These are phyloP conservation scores for Xylaria sp. DNA, from an alignment of 2,329 filamentous ascomycete genomes.

Conservation along the genomic window DNA sequence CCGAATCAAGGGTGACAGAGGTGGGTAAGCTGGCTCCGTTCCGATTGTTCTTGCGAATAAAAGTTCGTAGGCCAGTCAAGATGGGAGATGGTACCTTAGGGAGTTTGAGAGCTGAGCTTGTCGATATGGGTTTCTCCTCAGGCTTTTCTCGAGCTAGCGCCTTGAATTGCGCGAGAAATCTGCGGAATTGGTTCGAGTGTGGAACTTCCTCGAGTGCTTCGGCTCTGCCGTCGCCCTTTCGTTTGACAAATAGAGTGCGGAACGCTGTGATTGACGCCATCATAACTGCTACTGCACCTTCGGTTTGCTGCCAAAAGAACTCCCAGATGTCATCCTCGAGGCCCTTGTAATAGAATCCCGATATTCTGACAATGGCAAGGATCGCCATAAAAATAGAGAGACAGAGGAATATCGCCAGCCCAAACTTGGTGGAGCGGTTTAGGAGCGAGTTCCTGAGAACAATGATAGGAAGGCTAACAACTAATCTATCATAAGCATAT, in stretches of 20 bases:
- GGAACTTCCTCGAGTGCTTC: too few relatives aligned
- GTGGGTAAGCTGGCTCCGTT: background rate
- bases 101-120: background rate
- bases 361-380: conserved; percentile 35
- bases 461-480: conserved; percentile 43
- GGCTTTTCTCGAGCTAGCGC: background rate
- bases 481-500: conserved; percentile 18
- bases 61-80: background rate
- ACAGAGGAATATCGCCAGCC: conserved; percentile 40
- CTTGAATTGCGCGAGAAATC: background rate
- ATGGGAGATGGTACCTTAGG: background rate
- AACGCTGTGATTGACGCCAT: conserved; percentile 44
- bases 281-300: conserved; percentile 41
- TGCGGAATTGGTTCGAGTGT: background rate
- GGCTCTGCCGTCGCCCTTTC: conserved; percentile 4
- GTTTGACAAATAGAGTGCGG: conserved; percentile 39
- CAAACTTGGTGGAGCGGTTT: conserved; percentile 35
- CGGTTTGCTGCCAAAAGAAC: conserved; percentile 43
- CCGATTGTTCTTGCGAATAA: background rate
- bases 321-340: conserved; percentile 40
- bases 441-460: conserved; percentile 37
- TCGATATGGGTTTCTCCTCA: background rate
- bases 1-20: background rate
- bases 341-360: conserved; percentile 28
- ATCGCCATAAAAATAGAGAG: conserved; percentile 42